Evolutionary conservation across 116 monocot species (phyloP).

Genomic region (Zostera marina): DNA sequence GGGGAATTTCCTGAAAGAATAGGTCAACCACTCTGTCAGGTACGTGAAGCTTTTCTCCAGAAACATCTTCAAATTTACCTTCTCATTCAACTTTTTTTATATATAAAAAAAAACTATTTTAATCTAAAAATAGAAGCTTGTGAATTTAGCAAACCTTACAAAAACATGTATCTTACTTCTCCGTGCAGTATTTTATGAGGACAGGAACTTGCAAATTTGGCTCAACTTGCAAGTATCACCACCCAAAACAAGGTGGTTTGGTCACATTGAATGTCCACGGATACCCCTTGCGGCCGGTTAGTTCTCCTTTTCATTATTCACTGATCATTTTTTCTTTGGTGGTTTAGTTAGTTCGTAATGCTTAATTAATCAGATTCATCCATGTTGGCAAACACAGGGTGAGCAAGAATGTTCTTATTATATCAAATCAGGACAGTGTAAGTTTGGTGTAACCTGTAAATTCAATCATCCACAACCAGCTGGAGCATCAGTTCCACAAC

Average conservation of each 20-base stretch:
- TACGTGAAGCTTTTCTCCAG: constrained; percentile 8
- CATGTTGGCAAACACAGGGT: constrained; percentile 30
- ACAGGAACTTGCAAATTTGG: constrained; percentile 85
- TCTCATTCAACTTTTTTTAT: too few relatives aligned
- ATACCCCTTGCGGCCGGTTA: constrained; percentile 66
- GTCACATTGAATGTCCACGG: constrained; percentile 45
- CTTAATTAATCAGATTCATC: too few relatives aligned
- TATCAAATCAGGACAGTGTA: constrained; percentile 76
- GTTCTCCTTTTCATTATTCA: constrained; percentile 7
- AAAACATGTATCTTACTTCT: neutral
- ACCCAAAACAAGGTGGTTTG: constrained; percentile 49
- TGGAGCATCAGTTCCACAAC: constrained; percentile 18
- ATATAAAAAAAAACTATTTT: too few relatives aligned
- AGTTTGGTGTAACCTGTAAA: constrained; percentile 85
- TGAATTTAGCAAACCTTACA: too few relatives aligned
- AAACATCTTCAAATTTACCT: too few relatives aligned
- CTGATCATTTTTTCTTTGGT: neutral
- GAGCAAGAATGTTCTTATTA: constrained; percentile 92
- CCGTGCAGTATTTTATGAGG: constrained; percentile 64
- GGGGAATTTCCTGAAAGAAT: constrained; percentile 62
- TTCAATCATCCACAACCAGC: constrained; percentile 65
- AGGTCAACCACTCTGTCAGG: constrained; percentile 75
- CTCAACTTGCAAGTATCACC: constrained; percentile 66
- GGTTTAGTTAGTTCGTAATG: neutral
- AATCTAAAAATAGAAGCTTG: too few relatives aligned